A percentile compares a stretch with the other conserved stretches of the same genome.
Conservation (phyloP, 768 basidiomycete genomes). For the Leccinellum luteum region DNA sequence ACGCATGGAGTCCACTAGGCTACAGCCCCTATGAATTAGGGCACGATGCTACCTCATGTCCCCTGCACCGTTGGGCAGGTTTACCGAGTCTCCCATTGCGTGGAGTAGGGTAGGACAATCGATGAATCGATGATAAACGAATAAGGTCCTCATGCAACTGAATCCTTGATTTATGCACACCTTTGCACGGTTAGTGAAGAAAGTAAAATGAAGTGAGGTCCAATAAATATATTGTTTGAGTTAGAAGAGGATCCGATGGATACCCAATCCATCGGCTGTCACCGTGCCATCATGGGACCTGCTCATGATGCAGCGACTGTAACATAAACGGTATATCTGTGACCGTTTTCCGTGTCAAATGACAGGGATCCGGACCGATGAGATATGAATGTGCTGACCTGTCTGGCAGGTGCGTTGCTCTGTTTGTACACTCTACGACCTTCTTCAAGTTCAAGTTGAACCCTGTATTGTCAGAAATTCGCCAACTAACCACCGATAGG, state of each 20-base stretch:
- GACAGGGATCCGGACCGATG: too few species aligned
- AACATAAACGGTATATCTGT: too few species aligned
- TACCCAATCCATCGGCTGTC: not conserved
- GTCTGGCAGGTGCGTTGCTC: too few species aligned
- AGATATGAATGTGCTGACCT: too few species aligned
- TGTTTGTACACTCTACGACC: too few species aligned
- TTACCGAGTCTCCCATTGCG: not conserved
- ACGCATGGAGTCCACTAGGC: not conserved
- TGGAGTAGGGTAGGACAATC: not conserved
- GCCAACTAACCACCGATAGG: too few species aligned
- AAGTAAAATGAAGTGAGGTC: not conserved
- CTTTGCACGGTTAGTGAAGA: not conserved
- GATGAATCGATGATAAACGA: not conserved
- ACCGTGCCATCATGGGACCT: not conserved
- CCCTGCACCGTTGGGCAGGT: not conserved
- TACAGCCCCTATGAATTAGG: not conserved
- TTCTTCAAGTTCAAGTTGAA: too few species aligned
- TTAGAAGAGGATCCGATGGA: not conserved
- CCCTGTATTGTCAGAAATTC: too few species aligned
- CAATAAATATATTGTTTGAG: too few species aligned
- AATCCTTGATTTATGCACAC: not conserved
- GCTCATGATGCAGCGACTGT: not conserved
- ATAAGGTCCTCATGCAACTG: not conserved
- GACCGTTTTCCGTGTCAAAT: too few species aligned
- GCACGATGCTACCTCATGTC: not conserved